Base-by-base conservation (phyloP, 768 basidiomycete genomes). In the Lyophyllum semitale region DNA sequence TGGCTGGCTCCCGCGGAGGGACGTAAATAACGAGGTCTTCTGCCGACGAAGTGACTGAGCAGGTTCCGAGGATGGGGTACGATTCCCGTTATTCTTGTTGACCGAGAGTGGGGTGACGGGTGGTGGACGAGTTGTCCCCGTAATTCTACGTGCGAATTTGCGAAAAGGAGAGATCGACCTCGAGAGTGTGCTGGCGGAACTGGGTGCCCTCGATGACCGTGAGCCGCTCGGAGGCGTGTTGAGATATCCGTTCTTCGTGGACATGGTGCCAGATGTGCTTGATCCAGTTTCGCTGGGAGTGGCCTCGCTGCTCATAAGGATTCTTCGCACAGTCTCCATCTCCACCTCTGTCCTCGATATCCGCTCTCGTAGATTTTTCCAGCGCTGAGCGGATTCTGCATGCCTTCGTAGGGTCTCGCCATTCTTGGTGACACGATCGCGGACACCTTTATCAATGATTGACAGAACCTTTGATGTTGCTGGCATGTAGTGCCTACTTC, bases 351-450 rank as follows among this genome's bases (percentile, higher is more conserved):
- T 91, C 53, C 90, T 78, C 20, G 80, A 65, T 62, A 97, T 93
- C 48, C 91, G 84, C 51, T 93, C 91, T 58, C 82, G 82, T 30
- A 97, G 75, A 60, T 81, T 85, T 57, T 82, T 81, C 94, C 94
- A 97, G 46, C 93, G 81, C 61, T 89, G 85, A 18, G 88, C 89
- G 58, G 93, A 93, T 64, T 97, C 95, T 2, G 90, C 89, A 67
- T 93, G 92, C 61, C 93, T 79, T 57, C 95, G 82, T 46, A 98
- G 73, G 30, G 93, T 93, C 74, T 98, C 96, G 1, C 96, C 96
- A 59, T 98, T 98, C 82, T 94, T 95, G 20, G 95, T 98, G 5
- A 94, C 88, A 52, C 95, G 85, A 59, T 97, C 95, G 53, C 85
- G 84, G 26, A 98, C 90, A 23, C 95, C 95, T 71, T 93, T 97